Evolutionary conservation across 148 eudicot genomes (phyloP), one percentile per base, ranked within the genome.

Genomic region (Camellia lanceoleosa): DNA sequence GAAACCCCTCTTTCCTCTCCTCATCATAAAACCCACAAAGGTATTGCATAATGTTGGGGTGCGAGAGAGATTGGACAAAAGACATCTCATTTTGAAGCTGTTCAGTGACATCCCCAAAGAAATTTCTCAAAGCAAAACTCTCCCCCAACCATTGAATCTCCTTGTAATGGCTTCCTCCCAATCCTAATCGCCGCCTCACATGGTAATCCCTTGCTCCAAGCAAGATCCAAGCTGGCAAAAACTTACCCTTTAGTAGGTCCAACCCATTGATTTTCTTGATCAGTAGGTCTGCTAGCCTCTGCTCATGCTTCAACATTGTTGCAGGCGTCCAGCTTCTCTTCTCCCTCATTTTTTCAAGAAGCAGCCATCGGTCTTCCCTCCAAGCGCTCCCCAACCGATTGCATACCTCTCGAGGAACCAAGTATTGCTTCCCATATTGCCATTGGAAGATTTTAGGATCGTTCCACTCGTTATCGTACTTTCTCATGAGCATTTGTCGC

Each of bases 71-170:
- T 0, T 83, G 42, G 42, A 86, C 80, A 12, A 80, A n/a, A 14
- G 70, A 75, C 59, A 90, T 85, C 68, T 91, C 91, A 2, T 82
- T 62, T 52, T 71, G 79, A 11, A 87, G 19, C 3, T 80, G 72
- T 65, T 81, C 84, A 68, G 76, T 79, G 44, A 84, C 68, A 63
- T 88, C 93, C 47, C 87, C 86, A 70, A 82, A 86, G 80, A 90
- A 86, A 60, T 76, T 81, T 60, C 91, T 86, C 77, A 88, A 54
- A 23, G 85, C 84, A 78, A 88, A 90, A 73, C 86, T 85, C 63
- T 89, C 91, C 16, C 95, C 95, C 63, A 91, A 43, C 95, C 95
- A 91, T 16, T 84, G 89, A n/a, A 91, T 91, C 84, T 91, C 95
- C 87, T 88, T 91, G 38, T 80, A 84, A 68, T 83, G 85, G 77